Evolutionary conservation across 2,329 filamentous ascomycete genomes (phyloP).

Genomic region (Beauveria medogensis): DNA sequence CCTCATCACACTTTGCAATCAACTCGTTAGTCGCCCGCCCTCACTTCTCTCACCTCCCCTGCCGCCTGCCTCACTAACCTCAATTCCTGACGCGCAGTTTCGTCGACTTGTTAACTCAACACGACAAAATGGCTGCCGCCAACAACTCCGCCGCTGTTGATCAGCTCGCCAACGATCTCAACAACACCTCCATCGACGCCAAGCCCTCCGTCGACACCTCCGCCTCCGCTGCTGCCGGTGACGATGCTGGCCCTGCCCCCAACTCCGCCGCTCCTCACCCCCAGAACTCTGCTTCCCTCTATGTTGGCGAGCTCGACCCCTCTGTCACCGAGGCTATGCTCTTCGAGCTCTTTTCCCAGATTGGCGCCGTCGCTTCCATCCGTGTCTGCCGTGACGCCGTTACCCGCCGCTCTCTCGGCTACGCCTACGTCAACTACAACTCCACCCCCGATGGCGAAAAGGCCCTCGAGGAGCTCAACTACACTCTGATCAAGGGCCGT

Average conservation of each 20-base stretch:
- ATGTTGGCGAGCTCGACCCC: constrained; percentile 95
- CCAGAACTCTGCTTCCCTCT: constrained; percentile 93
- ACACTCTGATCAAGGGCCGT: constrained; percentile 97
- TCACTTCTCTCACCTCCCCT: not conserved
- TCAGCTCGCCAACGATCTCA: constrained; percentile 72
- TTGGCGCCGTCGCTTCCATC: constrained; percentile 96
- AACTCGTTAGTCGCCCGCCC: constrained; percentile 1
- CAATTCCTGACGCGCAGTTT: constrained; percentile 12
- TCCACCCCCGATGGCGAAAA: constrained; percentile 93
- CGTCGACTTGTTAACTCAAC: constrained; percentile 11
- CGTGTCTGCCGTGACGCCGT: constrained; percentile 99
- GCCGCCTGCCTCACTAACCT: constrained; percentile 5
- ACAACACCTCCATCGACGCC: constrained; percentile 62
- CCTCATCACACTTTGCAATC: constrained; percentile 12
- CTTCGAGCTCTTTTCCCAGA: constrained; percentile 99
- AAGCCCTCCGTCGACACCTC: constrained; percentile 68
- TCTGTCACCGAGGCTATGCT: constrained; percentile 99
- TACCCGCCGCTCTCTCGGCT: constrained; percentile 95
- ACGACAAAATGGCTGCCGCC: constrained; percentile 51
- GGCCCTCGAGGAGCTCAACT: constrained; percentile 98
- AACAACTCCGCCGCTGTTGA: constrained; percentile 57
- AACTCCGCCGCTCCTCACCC: constrained; percentile 68
- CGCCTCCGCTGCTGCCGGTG: constrained; percentile 34
- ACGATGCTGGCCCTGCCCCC: constrained; percentile 59
- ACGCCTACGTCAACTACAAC: constrained; percentile 99